Conservation (phyloP, 345 rosid species). For the Salix purpurea region DNA sequence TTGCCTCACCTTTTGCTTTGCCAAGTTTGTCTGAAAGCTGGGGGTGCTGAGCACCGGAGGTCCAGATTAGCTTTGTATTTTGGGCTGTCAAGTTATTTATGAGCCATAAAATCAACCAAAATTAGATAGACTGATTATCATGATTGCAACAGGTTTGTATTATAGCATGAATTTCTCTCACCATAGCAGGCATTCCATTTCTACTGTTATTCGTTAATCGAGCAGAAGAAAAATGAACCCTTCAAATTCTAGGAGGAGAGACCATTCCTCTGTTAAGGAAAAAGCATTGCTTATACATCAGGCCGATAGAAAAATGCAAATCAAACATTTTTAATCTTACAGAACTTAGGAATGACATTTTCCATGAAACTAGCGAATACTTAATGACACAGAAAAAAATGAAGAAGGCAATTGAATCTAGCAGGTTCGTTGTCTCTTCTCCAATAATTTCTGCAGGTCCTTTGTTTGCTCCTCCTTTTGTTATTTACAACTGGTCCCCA, state of each 20-base stretch:
- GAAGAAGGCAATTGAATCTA: neutral
- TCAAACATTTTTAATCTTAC: neutral
- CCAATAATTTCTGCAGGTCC: neutral
- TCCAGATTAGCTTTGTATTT: neutral
- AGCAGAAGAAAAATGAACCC: neutral
- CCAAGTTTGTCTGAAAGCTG: neutral
- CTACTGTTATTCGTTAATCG: neutral
- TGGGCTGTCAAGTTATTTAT: too few species aligned
- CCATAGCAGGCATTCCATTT: neutral
- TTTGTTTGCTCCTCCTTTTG: neutral
- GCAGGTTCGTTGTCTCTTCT: neutral
- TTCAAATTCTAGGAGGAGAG: neutral
- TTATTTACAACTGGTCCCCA: conserved; percentile 11
- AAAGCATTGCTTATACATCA: neutral
- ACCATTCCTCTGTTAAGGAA: neutral
- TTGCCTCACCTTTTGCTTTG: neutral
- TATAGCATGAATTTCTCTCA: too few species aligned
- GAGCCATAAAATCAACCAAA: too few species aligned
- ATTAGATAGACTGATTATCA: too few species aligned
- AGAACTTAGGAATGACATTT: neutral
- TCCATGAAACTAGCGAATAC: neutral
- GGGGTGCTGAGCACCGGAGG: neutral
- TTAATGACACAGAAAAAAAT: neutral
- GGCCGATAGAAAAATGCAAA: neutral
- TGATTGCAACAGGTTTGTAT: too few species aligned